Conservation (phyloP, 352 stramenopile species). For the Pythium phragmiticola region DNA sequence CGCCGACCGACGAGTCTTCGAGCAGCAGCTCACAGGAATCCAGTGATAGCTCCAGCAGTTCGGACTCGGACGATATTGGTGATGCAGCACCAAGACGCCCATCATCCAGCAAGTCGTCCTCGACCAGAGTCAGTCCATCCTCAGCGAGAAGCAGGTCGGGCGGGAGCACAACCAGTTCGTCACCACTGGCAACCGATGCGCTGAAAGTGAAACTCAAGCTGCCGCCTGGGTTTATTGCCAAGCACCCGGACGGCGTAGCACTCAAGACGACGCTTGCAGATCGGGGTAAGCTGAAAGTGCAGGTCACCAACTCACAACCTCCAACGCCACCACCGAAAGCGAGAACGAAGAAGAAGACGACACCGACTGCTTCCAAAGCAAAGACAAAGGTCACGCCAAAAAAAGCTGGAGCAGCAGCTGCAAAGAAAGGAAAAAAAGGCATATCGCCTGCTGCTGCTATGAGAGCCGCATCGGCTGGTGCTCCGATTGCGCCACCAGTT, state of each 20-base stretch:
- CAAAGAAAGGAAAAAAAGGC: conserved; percentile 17
- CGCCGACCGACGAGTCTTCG: conserved; percentile 24
- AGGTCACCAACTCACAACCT: conserved; percentile 41
- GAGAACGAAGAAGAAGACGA: conserved; percentile 24
- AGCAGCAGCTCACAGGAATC: conserved; percentile 27
- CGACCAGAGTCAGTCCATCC: conserved; percentile 15
- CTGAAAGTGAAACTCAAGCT: conserved; percentile 33
- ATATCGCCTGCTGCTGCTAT: background rate
- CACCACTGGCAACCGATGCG: conserved; percentile 13
- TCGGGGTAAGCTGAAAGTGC: conserved; percentile 39
- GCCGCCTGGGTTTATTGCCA: conserved; percentile 29
- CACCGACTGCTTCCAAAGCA: background rate
- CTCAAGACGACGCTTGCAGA: conserved; percentile 20
- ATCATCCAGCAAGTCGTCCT: conserved; percentile 17
- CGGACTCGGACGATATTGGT: conserved; percentile 29
- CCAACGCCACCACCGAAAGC: conserved; percentile 29
- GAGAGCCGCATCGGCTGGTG: background rate
- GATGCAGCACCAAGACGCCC: conserved; percentile 11
- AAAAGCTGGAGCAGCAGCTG: conserved; percentile 6
- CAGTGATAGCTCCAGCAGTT: conserved; percentile 32
- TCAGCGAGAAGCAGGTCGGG: conserved; percentile 23
- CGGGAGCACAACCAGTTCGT: conserved; percentile 6
- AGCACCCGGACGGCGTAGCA: conserved; percentile 24
- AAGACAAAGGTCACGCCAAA: conserved; percentile 15
- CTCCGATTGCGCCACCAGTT: background rate